A percentile compares a stretch with the other conserved stretches of the same genome.
phyloP scores from a whole-genome alignment of 768 basidiomycete genomes.

The Xerocomellus amylosporus region DNA sequence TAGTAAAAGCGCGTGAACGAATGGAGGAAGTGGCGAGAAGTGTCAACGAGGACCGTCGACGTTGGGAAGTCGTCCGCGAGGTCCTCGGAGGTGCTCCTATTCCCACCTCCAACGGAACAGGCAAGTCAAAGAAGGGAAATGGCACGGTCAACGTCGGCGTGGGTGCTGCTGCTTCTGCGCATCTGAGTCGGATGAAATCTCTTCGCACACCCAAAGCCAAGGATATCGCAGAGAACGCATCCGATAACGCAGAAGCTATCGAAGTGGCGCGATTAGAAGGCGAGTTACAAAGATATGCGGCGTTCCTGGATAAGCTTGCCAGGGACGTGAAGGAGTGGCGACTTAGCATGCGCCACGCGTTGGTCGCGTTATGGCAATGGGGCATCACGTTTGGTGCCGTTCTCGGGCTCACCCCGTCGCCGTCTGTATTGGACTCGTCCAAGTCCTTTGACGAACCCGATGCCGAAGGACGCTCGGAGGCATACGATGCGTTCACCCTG shows the following conservation, averaged over 20 bases:
- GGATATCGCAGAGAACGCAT: slow-evolving; percentile 24
- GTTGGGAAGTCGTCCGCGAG: slow-evolving; percentile 77
- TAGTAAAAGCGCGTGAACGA: slow-evolving; percentile 32
- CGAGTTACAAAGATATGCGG: slow-evolving; percentile 55
- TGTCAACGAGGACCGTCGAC: slow-evolving; percentile 74
- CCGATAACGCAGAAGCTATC: slow-evolving; percentile 42
- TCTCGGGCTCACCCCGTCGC: slow-evolving; percentile 53
- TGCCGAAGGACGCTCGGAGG: slow-evolving; percentile 44
- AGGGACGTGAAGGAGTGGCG: slow-evolving; percentile 65
- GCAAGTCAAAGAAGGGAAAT: slow-evolving; percentile 40
- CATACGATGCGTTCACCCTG: slow-evolving; percentile 66
- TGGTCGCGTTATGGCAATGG: slow-evolving; percentile 57
- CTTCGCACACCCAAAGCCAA: slow-evolving; percentile 38
- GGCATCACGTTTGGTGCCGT: slow-evolving; percentile 63
- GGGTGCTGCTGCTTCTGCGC: slow-evolving; percentile 54
- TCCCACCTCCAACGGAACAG: slow-evolving; percentile 37
- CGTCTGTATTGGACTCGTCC: slow-evolving; percentile 17
- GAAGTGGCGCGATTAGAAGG: slow-evolving; percentile 54
- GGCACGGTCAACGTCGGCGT: slow-evolving; percentile 40
- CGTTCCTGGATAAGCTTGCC: slow-evolving; percentile 60
- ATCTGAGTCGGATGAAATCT: slow-evolving; percentile 58
- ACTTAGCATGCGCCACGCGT: slow-evolving; percentile 45
- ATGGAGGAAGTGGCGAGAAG: slow-evolving; percentile 73
- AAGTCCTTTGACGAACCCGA: slow-evolving; percentile 15
- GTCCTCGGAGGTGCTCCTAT: slow-evolving; percentile 49